Evolutionary conservation across 148 eudicot species (phyloP).

Genomic region (Amaranthus hypochondriacus): DNA sequence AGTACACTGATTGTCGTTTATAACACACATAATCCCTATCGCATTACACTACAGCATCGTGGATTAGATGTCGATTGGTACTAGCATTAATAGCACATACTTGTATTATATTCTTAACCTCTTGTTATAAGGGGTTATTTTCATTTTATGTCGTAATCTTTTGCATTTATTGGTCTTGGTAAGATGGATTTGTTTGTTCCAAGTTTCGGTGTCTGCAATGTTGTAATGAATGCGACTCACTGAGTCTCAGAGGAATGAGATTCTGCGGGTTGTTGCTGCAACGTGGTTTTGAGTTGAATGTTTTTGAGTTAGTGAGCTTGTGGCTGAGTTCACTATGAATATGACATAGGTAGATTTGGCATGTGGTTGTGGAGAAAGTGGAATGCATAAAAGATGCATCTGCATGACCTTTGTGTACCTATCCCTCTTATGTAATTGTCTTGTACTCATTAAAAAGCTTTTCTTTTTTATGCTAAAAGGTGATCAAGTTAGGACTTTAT

Average conservation of each 20-base stretch:
- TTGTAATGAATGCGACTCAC: no score
- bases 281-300: not conserved
- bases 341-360: not conserved
- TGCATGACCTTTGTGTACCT: constrained; percentile 8
- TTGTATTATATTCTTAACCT: not conserved
- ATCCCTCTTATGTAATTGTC: not conserved
- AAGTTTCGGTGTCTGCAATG: not conserved
- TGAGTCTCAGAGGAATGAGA: not conserved
- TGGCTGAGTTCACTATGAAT: not conserved
- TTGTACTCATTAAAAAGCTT: not conserved
- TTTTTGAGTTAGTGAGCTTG: not conserved
- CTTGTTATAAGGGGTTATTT: not conserved
- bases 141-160: not conserved
- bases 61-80: not conserved
- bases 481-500: not conserved
- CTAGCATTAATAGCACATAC: not conserved
- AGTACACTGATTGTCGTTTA: constrained; percentile 11
- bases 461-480: not conserved
- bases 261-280: not conserved
- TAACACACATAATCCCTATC: not conserved
- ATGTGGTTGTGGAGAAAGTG: not conserved
- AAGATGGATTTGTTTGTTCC: not conserved
- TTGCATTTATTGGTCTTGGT: not conserved
- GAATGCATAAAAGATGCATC: constrained; percentile 2
- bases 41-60: constrained; percentile 18